phyloP scores from a whole-genome alignment of 163 green algal species.

The Chloromonas sp. region DNA sequence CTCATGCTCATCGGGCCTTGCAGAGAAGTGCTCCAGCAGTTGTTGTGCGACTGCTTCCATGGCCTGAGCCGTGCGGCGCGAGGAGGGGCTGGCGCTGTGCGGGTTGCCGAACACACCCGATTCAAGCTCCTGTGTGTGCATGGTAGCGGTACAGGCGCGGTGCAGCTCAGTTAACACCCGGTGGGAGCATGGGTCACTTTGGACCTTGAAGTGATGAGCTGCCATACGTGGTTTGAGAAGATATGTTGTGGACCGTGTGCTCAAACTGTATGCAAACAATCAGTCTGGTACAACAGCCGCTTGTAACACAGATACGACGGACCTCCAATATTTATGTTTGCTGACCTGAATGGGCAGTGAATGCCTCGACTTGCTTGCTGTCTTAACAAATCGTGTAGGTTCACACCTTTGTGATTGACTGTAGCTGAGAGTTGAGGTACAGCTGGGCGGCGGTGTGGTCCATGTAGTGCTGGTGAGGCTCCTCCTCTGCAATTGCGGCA shows the following conservation, averaged over 20 bases:
- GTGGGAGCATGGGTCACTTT: too few relatives aligned
- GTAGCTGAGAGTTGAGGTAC: neutral
- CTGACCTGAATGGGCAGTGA: too few relatives aligned
- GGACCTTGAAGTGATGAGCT: too few relatives aligned
- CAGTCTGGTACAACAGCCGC: too few relatives aligned
- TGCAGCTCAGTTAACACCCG: neutral
- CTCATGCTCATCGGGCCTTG: conserved; percentile 7
- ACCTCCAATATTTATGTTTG: too few relatives aligned
- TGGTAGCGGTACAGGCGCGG: neutral
- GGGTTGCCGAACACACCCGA: conserved; percentile 65
- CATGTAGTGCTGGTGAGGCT: neutral
- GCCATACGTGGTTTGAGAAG: too few relatives aligned
- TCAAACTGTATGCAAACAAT: neutral
- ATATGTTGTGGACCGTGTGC: too few relatives aligned
- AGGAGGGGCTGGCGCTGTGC: conserved; percentile 55
- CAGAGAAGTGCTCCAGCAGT: conserved; percentile 14
- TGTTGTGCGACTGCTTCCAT: conserved; percentile 23
- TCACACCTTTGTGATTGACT: neutral
- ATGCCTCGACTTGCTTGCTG: too few relatives aligned
- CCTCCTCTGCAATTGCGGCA: too few relatives aligned
- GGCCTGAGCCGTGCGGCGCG: neutral
- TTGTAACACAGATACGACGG: too few relatives aligned
- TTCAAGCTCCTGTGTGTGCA: conserved; percentile 34
- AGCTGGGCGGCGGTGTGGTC: conserved; percentile 5
- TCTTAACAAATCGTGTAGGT: neutral